These are phyloP conservation scores for Selaginella moellendorffii DNA, from an alignment of 75 land plant genomes.

Conservation along the genomic window DNA sequence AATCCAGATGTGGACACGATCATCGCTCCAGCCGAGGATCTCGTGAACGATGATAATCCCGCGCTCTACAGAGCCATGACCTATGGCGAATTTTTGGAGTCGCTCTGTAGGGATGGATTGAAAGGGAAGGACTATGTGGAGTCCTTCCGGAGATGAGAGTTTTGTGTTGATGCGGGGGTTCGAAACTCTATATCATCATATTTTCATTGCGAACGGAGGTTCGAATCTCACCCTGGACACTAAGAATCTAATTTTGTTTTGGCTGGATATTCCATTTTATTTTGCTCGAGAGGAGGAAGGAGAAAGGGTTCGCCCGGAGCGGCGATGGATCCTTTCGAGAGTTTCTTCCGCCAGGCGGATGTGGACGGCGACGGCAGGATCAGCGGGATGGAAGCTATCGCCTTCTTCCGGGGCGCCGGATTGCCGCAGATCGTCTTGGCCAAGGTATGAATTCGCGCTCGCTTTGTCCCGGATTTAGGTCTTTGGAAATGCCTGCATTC, in stretches of 20 bases:
- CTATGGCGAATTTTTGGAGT: slow-evolving; percentile 34
- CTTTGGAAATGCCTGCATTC: background rate
- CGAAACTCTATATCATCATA: too few species aligned
- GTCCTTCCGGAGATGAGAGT: background rate
- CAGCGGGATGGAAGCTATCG: slow-evolving; percentile 74
- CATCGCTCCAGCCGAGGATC: slow-evolving; percentile 32
- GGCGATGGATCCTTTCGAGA: slow-evolving; percentile 43
- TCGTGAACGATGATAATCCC: slow-evolving; percentile 16
- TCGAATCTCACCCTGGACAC: too few species aligned
- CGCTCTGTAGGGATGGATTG: slow-evolving; percentile 11
- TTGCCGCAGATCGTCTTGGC: slow-evolving; percentile 66
- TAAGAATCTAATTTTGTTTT: too few species aligned
- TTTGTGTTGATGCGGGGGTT: too few species aligned
- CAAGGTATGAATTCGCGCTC: slow-evolving; percentile 34
- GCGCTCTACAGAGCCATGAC: slow-evolving; percentile 32
- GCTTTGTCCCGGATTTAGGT: background rate
- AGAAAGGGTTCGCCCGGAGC: slow-evolving; percentile 10
- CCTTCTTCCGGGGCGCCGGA: slow-evolving; percentile 70
- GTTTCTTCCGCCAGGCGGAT: slow-evolving; percentile 65
- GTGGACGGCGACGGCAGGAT: slow-evolving; percentile 72
- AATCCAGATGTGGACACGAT: slow-evolving; percentile 40
- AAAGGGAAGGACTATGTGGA: slow-evolving; percentile 15
- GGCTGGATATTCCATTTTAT: too few species aligned
- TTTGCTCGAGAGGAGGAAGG: too few species aligned
- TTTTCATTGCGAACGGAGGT: too few species aligned